phyloP scores from a whole-genome alignment of 2,329 filamentous ascomycete species.

The Trichophyton mentagrophytes region DNA sequence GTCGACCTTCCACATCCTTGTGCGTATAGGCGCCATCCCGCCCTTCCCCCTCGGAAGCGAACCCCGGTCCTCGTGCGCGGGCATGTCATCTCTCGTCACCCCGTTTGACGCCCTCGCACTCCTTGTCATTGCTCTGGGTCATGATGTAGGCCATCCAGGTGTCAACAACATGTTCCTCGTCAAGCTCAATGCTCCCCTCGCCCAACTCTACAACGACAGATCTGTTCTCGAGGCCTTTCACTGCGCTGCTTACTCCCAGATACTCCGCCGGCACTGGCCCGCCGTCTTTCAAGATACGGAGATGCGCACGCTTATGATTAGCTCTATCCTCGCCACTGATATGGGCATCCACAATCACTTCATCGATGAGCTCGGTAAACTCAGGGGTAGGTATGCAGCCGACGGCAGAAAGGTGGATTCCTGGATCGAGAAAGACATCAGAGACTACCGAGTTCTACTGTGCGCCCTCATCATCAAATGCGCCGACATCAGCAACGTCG shows the following conservation, averaged over 20 bases:
- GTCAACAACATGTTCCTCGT: constrained; percentile 97
- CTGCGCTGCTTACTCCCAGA: constrained; percentile 92
- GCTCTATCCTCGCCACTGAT: constrained; percentile 91
- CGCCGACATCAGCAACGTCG: constrained; percentile 96
- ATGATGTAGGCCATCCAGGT: constrained; percentile 92
- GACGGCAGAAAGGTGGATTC: constrained; percentile 51
- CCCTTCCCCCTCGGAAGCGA: constrained; percentile 43
- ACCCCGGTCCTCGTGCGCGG: constrained; percentile 36
- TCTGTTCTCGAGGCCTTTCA: constrained; percentile 96
- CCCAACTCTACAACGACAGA: constrained; percentile 91
- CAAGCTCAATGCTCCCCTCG: constrained; percentile 79
- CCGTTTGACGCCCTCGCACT: constrained; percentile 83
- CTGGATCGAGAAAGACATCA: constrained; percentile 63
- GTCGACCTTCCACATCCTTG: constrained; percentile 79
- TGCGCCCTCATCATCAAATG: constrained; percentile 94
- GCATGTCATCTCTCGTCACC: constrained; percentile 61
- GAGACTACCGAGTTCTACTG: constrained; percentile 66
- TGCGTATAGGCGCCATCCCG: constrained; percentile 64
- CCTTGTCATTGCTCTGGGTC: constrained; percentile 88
- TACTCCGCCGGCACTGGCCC: constrained; percentile 85
- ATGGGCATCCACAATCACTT: constrained; percentile 97
- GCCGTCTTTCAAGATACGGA: constrained; percentile 61
- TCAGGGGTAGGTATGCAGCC: constrained; percentile 64
- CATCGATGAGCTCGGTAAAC: constrained; percentile 72
- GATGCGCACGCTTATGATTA: constrained; percentile 86